These are phyloP conservation scores for Ceratocystiopsis sp. DNA, from an alignment of 2,329 filamentous ascomycete species.

Conservation along the genomic window DNA sequence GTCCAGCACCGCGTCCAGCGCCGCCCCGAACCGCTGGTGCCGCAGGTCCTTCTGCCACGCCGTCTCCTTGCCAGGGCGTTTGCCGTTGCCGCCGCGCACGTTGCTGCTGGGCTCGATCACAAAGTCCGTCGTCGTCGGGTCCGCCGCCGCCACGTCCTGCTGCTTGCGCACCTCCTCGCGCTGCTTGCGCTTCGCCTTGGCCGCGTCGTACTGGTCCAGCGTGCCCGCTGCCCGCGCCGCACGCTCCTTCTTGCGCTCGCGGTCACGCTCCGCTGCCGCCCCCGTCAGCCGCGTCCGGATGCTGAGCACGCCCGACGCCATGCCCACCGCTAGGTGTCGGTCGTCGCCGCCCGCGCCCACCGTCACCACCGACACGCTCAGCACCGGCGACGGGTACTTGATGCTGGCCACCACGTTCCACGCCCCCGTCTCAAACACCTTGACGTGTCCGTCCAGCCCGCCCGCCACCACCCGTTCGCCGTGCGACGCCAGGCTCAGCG, in stretches of 20 bases:
- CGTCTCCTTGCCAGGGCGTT: constrained; percentile 42
- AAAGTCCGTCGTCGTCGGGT: constrained; percentile 57
- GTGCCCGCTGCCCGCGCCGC: constrained; percentile 64
- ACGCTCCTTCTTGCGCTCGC: constrained; percentile 29
- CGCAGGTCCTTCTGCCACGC: constrained; percentile 73
- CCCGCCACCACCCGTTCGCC: constrained; percentile 71
- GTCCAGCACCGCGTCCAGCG: constrained; percentile 64
- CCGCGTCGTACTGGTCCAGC: constrained; percentile 60
- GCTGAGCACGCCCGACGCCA: constrained; percentile 73
- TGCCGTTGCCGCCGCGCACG: constrained; percentile 22
- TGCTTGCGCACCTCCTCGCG: constrained; percentile 25
- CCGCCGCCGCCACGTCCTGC: constrained; percentile 35
- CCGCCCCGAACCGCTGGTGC: constrained; percentile 56
- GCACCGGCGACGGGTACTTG: constrained; percentile 84
- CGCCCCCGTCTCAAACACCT: constrained; percentile 81
- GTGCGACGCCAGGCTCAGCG: constrained; percentile 64
- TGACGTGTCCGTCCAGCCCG: constrained; percentile 87
- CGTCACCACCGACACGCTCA: constrained; percentile 63
- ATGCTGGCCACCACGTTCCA: constrained; percentile 95
- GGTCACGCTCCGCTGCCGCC: constrained; percentile 6
- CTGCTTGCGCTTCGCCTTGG: constrained; percentile 52
- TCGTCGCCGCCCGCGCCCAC: constrained; percentile 56
- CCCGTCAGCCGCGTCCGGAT: constrained; percentile 11
- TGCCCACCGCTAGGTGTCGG: constrained; percentile 85
- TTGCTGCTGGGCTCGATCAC: constrained; percentile 43